phyloP scores from a whole-genome alignment of 2,329 filamentous ascomycete genomes.

The Neobulgaria alba region DNA sequence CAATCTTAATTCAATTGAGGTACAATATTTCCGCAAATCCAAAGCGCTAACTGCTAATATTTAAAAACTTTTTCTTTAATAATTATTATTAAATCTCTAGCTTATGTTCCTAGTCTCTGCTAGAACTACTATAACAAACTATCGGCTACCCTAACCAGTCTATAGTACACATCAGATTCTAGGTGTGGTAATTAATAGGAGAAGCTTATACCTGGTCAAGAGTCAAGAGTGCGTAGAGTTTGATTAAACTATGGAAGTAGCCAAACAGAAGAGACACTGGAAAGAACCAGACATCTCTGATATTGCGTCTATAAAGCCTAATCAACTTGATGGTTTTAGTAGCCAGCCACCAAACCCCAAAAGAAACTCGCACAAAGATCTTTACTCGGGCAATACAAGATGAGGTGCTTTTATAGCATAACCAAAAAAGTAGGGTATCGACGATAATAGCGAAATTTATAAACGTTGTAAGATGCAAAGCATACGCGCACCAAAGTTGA shows the following conservation, averaged over 20 bases:
- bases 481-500: slow-evolving; percentile 90
- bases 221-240: slow-evolving; percentile 78
- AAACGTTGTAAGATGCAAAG: slow-evolving; percentile 84
- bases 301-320: slow-evolving; percentile 77
- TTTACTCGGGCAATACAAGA: slow-evolving; percentile 48
- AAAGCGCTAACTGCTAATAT: too few relatives aligned
- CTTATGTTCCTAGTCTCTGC: too few relatives aligned
- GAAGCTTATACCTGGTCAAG: slow-evolving; percentile 44
- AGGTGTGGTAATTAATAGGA: slow-evolving; percentile 3
- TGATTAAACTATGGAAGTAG: slow-evolving; percentile 88
- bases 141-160: slow-evolving; percentile 3
- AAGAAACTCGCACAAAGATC: slow-evolving; percentile 44
- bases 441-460: slow-evolving; percentile 77
- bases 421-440: slow-evolving; percentile 63
- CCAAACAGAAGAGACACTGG: slow-evolving; percentile 86
- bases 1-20: too few relatives aligned
- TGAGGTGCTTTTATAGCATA: slow-evolving; percentile 60
- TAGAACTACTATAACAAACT: too few relatives aligned
- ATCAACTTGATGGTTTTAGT: slow-evolving; percentile 88
- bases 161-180: slow-evolving; percentile 5
- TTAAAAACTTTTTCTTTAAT: too few relatives aligned
- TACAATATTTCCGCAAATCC: too few relatives aligned
- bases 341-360: slow-evolving; percentile 71
- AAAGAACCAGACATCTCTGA: slow-evolving; percentile 69
- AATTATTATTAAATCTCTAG: too few relatives aligned